These are phyloP conservation scores for Calocybe cyanea DNA, from an alignment of 768 basidiomycete genomes.

Conservation along the genomic window DNA sequence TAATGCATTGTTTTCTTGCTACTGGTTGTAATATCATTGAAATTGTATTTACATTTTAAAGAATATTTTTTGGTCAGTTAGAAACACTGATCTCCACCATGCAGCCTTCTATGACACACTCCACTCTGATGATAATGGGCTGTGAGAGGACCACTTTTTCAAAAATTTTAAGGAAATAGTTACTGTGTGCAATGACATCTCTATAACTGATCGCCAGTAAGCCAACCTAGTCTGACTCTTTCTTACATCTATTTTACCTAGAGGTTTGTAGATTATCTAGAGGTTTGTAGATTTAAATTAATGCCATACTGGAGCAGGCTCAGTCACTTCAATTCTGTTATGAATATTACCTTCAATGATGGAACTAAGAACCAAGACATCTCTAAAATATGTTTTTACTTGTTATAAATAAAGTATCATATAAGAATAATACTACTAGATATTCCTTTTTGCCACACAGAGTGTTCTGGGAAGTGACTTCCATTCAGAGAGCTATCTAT, in stretches of 20 bases:
- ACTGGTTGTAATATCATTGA: neutral
- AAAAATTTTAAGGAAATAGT: slow-evolving; percentile 20
- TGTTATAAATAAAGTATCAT: neutral
- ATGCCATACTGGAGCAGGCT: slow-evolving; percentile 12
- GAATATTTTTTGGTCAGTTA: slow-evolving; percentile 40
- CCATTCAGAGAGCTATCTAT: neutral
- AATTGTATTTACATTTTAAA: slow-evolving; percentile 9
- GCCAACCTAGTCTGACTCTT: neutral
- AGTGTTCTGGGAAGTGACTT: neutral
- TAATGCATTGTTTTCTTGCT: slow-evolving; percentile 16
- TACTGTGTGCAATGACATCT: slow-evolving; percentile 4
- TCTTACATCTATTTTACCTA: neutral
- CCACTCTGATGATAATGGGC: slow-evolving; percentile 31
- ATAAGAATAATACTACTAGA: neutral
- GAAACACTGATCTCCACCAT: slow-evolving; percentile 27
- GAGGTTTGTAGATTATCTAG: neutral
- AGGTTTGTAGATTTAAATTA: no score
- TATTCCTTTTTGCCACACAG: slow-evolving; percentile 1
- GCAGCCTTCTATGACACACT: slow-evolving; percentile 36
- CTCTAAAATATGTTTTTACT: slow-evolving; percentile 6
- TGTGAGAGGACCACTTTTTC: slow-evolving; percentile 32
- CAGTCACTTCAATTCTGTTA: slow-evolving; percentile 9
- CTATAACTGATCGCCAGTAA: slow-evolving; percentile 24
- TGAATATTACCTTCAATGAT: slow-evolving; percentile 13
- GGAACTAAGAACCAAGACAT: slow-evolving; percentile 10